These are phyloP conservation scores for Myxozyma geophila DNA, from an alignment of 805 yeast genomes.

Conservation along the genomic window DNA sequence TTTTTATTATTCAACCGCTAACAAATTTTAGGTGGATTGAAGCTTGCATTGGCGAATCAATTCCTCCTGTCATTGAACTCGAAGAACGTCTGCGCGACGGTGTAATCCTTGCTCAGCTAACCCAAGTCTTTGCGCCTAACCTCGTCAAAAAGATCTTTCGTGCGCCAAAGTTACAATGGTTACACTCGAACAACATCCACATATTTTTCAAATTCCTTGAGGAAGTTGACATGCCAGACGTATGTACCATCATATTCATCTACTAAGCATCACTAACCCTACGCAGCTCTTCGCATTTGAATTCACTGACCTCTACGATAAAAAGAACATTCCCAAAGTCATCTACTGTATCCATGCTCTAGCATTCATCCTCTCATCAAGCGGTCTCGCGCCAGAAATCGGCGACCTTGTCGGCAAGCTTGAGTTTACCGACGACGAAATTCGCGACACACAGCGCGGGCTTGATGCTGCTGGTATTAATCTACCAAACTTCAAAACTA, in stretches of 20 bases:
- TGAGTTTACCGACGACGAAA: slow-evolving; percentile 69
- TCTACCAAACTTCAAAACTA: slow-evolving; percentile 74
- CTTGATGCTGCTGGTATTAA: slow-evolving; percentile 67
- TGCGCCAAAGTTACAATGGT: slow-evolving; percentile 69
- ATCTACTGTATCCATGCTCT: slow-evolving; percentile 91
- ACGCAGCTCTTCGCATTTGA: slow-evolving; percentile 70
- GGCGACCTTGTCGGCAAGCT: slow-evolving; percentile 64
- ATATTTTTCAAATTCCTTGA: slow-evolving; percentile 71
- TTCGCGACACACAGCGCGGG: slow-evolving; percentile 64
- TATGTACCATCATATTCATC: slow-evolving; percentile 40
- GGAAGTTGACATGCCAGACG: slow-evolving; percentile 76
- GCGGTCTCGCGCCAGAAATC: slow-evolving; percentile 57
- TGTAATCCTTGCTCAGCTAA: slow-evolving; percentile 77
- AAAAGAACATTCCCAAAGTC: slow-evolving; percentile 89
- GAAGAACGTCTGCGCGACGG: slow-evolving; percentile 81
- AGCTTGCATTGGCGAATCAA: slow-evolving; percentile 58
- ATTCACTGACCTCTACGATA: slow-evolving; percentile 88
- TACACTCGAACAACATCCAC: slow-evolving; percentile 91
- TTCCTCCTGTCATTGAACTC: slow-evolving; percentile 62
- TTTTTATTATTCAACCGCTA: neutral
- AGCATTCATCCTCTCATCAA: slow-evolving; percentile 67
- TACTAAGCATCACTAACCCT: neutral
- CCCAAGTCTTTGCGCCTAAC: slow-evolving; percentile 71
- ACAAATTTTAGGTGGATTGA: slow-evolving; percentile 65
- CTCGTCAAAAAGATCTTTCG: slow-evolving; percentile 59